Evolutionary conservation across 371 early-diverging fungal genomes (phyloP), one percentile per base, ranked within the genome.

Genomic region (Paramicrosporidium saccamoebae): DNA sequence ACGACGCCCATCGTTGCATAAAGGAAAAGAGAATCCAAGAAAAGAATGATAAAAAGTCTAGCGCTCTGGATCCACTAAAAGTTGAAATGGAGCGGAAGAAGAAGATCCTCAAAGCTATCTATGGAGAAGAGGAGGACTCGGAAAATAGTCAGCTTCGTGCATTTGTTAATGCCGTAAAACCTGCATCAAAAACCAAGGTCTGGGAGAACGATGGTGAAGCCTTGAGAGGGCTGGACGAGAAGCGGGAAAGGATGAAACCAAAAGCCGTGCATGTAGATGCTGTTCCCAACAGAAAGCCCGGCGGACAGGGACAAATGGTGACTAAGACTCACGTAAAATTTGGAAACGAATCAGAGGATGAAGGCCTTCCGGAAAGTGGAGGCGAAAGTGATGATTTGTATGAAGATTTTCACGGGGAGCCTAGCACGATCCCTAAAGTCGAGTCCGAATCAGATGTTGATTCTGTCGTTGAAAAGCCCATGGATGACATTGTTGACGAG

Each of bases 331-430:
- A 58, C 26, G 42, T 59, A 12, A 51, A 33, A 3, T 58, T 57
- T 32, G 55, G 37, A 5, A 55, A 46, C 27, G 45, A 52, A 7
- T 72, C 71, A 27, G 73, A 71, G 24, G 52, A 51, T 5, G 30
- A 54, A 19, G 63, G 68, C 8, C 5, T 27, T 4, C 12, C 0
- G 3, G 10, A 23, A 5, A 33, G 24, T 22, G 28, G 27, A 12
- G 32, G 22, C 12, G 33, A 22, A 15, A 15, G 24, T 17, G 36
- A 28, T 7, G 38, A 28, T n/a, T 30, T 26, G 8, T 24, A 32
- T 1, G 14, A 41, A 12, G 26, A 40, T 17, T 32, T 26, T 13
- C 25, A 27, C 5, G 33, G 12, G 10, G 29, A 34, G 7, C 20
- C 27, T 7, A 26, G 22, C 10, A 18, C 15, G 26, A 39, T 21